These are phyloP conservation scores for Dendrobium catenatum DNA, from an alignment of 106 monocot genomes.

Conservation along the genomic window DNA sequence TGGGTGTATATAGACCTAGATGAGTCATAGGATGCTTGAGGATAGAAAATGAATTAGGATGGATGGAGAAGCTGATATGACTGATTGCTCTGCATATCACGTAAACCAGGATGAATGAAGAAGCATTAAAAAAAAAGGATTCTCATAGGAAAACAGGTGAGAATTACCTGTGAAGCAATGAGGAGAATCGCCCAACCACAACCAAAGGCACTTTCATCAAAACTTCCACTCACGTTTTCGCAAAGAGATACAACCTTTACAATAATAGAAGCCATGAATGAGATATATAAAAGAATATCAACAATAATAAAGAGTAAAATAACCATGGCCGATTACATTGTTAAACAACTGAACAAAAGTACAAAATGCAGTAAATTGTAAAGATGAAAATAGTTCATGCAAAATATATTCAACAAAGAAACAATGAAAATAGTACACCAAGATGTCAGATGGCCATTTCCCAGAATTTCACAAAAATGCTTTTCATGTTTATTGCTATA, in stretches of 20 bases:
- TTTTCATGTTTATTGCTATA: background rate
- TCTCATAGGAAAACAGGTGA: background rate
- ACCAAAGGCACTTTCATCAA: slow-evolving; percentile 32
- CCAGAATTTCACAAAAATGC: background rate
- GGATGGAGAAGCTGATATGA: background rate
- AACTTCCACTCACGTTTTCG: slow-evolving; percentile 29
- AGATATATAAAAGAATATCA: background rate
- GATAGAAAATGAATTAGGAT: background rate
- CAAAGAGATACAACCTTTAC: slow-evolving; percentile 30
- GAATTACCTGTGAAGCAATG: slow-evolving; percentile 20
- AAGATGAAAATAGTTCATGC: background rate
- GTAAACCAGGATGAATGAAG: background rate
- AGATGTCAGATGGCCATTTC: background rate
- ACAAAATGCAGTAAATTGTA: background rate
- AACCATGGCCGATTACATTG: background rate
- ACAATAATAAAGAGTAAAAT: background rate
- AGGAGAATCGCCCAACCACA: slow-evolving; percentile 34
- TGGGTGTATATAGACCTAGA: background rate
- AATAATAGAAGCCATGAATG: background rate
- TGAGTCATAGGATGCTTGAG: background rate
- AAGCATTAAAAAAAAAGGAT: background rate
- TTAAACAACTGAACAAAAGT: background rate
- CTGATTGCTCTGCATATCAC: background rate
- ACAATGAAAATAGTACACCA: background rate
- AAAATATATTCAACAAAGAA: background rate